These are phyloP conservation scores for Rhizopus sp. DNA, from an alignment of 371 early-diverging fungal species.

Conservation along the genomic window DNA sequence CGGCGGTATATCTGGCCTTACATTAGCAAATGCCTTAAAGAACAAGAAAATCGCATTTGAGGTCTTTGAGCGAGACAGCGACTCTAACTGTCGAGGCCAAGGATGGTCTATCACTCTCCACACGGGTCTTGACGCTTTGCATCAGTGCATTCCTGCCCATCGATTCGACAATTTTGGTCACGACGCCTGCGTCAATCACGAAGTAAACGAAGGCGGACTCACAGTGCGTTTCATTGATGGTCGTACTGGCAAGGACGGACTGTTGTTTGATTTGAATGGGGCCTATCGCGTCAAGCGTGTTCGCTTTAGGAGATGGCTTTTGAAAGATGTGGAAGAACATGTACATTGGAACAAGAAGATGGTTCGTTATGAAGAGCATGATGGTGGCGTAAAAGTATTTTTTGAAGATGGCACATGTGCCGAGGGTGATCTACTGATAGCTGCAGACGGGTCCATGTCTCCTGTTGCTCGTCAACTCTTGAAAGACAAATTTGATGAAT, in stretches of 20 bases:
- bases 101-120: conserved; percentile 33
- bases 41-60: conserved; percentile 24
- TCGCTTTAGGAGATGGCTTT: conserved; percentile 14
- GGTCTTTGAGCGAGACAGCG: conserved; percentile 34
- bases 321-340: conserved; percentile 8
- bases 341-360: conserved; percentile 20
- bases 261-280: neutral
- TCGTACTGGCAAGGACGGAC: conserved; percentile 2
- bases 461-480: conserved; percentile 14
- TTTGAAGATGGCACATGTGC: conserved; percentile 31
- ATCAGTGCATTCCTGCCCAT: conserved; percentile 6
- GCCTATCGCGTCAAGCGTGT: conserved; percentile 17
- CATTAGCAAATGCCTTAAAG: conserved; percentile 32
- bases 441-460: conserved; percentile 17
- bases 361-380: conserved; percentile 6
- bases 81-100: conserved; percentile 18
- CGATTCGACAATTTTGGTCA: conserved; percentile 6
- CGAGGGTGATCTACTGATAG: conserved; percentile 15
- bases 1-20: conserved; percentile 39
- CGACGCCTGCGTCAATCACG: conserved; percentile 13
- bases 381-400: conserved; percentile 18
- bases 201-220: neutral
- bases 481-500: neutral
- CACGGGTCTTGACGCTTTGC: conserved; percentile 13
- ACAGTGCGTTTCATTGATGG: conserved; percentile 12